phyloP scores from a whole-genome alignment of 371 early-diverging fungal genomes.

The Lichtheimia corymbifera region DNA sequence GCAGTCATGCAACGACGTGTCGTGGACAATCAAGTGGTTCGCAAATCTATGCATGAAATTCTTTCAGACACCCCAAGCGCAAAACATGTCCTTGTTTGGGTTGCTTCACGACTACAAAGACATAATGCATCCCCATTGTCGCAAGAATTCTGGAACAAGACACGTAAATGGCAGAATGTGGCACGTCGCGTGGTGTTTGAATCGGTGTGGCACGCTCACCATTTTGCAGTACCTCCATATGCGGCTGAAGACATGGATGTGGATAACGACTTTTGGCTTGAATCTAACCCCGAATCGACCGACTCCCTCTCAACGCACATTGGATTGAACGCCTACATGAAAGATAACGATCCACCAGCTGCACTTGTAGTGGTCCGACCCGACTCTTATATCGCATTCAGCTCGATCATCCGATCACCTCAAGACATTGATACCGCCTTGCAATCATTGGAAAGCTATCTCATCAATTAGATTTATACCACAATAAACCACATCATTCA shows the following conservation, averaged over 20 bases:
- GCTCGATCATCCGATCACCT: not conserved
- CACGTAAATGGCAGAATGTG: not conserved
- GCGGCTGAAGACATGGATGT: not conserved
- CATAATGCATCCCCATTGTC: not conserved
- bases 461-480: not conserved
- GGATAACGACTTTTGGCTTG: conserved; percentile 5
- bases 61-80: not conserved
- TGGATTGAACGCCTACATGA: conserved; percentile 4
- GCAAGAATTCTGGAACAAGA: conserved; percentile 5
- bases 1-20: not conserved
- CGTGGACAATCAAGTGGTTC: not conserved
- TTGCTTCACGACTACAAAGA: not conserved
- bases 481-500: too few species aligned
- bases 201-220: conserved; percentile 8
- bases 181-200: conserved; percentile 9
- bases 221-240: not conserved
- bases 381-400: conserved; percentile 16
- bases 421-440: conserved; percentile 11
- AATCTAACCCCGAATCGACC: not conserved
- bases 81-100: conserved; percentile 1
- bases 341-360: conserved; percentile 5
- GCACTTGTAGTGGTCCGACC: conserved; percentile 15
- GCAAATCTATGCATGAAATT: conserved; percentile 4
- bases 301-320: conserved; percentile 4
- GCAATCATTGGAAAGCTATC: not conserved